phyloP scores from a whole-genome alignment of 139 green algal species.

The Closterium sp. region DNA sequence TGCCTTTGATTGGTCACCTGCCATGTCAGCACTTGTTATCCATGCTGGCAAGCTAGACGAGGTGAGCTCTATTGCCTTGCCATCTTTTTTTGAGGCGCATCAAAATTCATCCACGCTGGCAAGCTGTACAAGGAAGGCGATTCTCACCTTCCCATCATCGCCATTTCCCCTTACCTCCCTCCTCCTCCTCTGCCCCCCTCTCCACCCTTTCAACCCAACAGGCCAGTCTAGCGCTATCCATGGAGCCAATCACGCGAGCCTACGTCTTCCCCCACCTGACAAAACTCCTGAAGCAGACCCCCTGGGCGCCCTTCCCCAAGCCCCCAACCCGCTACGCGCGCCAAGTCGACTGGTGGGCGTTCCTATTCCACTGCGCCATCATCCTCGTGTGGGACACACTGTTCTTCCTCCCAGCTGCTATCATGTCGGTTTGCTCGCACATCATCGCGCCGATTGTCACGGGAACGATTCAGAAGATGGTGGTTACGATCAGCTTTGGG shows the following conservation, averaged over 20 bases:
- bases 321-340: background rate
- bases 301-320: background rate
- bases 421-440: background rate
- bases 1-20: conserved; percentile 7
- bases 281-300: background rate
- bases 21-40: conserved; percentile 7
- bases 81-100: background rate
- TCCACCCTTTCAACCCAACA: background rate
- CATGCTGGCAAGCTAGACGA: conserved; percentile 26
- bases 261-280: conserved; percentile 17
- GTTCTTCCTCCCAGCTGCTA: background rate
- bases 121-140: no score
- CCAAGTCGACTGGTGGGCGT: background rate
- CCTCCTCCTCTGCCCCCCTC: background rate
- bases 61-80: background rate
- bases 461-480: background rate
- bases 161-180: background rate
- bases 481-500: conserved; percentile 12
- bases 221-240: conserved; percentile 14
- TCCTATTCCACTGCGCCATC: background rate
- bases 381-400: background rate
- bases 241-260: conserved; percentile 8
- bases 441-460: conserved; percentile 5
- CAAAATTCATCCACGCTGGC: no score
- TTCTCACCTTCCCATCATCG: background rate